phyloP scores from a whole-genome alignment of 345 rosid genomes.

The Schrenkiella parvula region DNA sequence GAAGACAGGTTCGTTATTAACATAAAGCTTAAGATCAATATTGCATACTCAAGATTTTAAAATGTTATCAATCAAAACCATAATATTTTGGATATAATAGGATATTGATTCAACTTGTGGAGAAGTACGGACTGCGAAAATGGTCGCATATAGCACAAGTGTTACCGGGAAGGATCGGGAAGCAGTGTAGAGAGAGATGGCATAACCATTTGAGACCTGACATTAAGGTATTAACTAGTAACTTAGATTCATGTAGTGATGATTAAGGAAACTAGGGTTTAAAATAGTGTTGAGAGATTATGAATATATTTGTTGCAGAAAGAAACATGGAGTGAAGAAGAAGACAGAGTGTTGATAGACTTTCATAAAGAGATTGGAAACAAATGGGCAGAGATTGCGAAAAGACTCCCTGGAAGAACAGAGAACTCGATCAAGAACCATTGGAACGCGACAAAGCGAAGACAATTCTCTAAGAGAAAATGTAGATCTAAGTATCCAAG shows the following conservation, averaged over 20 bases:
- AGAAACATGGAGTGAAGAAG: conserved; percentile 89
- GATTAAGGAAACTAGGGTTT: not conserved
- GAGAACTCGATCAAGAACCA: conserved; percentile 99
- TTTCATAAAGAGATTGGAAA: conserved; percentile 87
- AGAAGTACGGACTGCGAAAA: conserved; percentile 48
- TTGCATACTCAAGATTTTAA: not conserved
- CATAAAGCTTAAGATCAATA: not conserved
- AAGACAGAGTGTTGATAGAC: conserved; percentile 69
- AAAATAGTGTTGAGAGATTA: not conserved
- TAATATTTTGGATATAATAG: conserved; percentile 32
- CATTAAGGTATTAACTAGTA: conserved; percentile 52
- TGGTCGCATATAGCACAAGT: conserved; percentile 69
- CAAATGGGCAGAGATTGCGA: conserved; percentile 98
- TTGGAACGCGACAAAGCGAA: conserved; percentile 96
- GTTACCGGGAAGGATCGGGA: conserved; percentile 64
- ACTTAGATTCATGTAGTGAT: not conserved
- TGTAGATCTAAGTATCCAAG: conserved; percentile 74
- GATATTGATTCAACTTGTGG: conserved; percentile 46
- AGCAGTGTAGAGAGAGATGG: conserved; percentile 94
- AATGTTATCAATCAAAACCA: not conserved
- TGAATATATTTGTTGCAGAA: conserved; percentile 42
- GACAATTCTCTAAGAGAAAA: conserved; percentile 80
- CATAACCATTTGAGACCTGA: conserved; percentile 80
- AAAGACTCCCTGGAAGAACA: conserved; percentile 87
- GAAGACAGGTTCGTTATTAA: conserved; percentile 67